Percentiles rank a stretch among this genome's conserved stretches.
Evolutionary conservation across 2,329 filamentous ascomycete species (phyloP).

Genomic region (Claviceps digitariae): DNA sequence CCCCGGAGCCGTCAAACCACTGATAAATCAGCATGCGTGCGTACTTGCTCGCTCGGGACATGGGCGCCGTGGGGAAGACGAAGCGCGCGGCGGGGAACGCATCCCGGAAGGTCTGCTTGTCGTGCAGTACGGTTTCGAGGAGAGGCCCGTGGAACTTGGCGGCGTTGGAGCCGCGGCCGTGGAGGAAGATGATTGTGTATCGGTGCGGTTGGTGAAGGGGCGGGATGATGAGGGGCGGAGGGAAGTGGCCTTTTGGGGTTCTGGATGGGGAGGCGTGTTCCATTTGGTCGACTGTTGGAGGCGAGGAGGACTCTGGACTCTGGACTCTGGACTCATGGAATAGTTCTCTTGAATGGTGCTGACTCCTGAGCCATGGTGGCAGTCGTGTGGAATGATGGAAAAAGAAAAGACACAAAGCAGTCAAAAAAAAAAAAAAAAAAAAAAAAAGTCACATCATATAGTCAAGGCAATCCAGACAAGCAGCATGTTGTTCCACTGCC

Average conservation of each 20-base stretch:
- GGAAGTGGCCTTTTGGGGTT: constrained; percentile 12
- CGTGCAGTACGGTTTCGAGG: constrained; percentile 15
- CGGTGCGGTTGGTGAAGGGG: constrained; percentile 19
- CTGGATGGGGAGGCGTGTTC: background rate
- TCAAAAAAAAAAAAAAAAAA: too few species aligned
- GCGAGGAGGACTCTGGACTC: too few species aligned
- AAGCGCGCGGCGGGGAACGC: constrained; percentile 31
- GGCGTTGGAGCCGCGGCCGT: constrained; percentile 32
- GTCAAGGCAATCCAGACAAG: too few species aligned
- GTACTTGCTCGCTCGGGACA: constrained; percentile 18
- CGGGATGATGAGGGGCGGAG: constrained; percentile 9
- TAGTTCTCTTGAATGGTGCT: too few species aligned
- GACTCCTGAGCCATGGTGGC: too few species aligned
- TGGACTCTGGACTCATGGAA: too few species aligned
- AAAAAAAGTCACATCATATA: too few species aligned
- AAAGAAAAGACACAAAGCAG: too few species aligned
- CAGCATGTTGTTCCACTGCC: too few species aligned
- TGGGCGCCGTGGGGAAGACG: constrained; percentile 35
- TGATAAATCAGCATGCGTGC: constrained; percentile 19
- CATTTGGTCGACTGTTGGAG: too few species aligned
- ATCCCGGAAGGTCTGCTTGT: constrained; percentile 14
- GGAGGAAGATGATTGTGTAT: constrained; percentile 34
- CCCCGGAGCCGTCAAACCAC: constrained; percentile 23
- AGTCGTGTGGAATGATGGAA: too few species aligned
- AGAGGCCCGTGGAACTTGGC: constrained; percentile 26